Evolutionary conservation across 305 asterid species (phyloP), one percentile per base, ranked within the genome.

Genomic region (Fraxinus angustifolia): DNA sequence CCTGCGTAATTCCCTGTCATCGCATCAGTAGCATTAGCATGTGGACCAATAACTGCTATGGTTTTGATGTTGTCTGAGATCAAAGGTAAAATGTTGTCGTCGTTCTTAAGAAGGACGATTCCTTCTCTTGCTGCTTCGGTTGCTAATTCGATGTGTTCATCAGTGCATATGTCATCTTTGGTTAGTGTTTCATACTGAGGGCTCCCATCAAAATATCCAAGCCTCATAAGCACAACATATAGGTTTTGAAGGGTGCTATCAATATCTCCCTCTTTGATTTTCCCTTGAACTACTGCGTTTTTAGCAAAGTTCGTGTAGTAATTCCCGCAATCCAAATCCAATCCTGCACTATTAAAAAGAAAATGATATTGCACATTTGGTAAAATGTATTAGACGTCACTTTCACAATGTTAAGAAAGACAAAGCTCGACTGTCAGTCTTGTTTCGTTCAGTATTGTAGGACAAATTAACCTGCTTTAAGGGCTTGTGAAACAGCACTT

Each of bases 241-340:
- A 84, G 86, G 38, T 86, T 82, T 50, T 31, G 75, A 1, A 88
- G 68, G 48, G 90, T 85, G 1, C 21, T 73, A 75, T 88, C 91
- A 10, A 86, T 62, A 2, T 80, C 90, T 6, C 81, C 73, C 14
- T 88, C 91, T 50, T 65, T 80, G 0, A 85, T 86, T 82, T 83
- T 83, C 14, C 91, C 88, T 77, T 73, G 77, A 5, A 21, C 21
- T 2, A 88, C 86, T 42, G 90, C 84, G 73, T 77, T 84, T 33
- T 71, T 76, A 2, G 84, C 86, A 40, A 67, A 76, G 0, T 74
- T 80, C 8, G 85, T 74, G 75, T 83, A 83, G 26, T 17, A 83
- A 42, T 65, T 48, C 28, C 90, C 90, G 73, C 90, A 88, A 65
- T 88, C 87, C 88, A 88, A 82, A 74, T 88, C 91, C 88, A 86